Base-by-base conservation (phyloP, 352 stramenopile species). In the Globisporangium takayamanum region DNA sequence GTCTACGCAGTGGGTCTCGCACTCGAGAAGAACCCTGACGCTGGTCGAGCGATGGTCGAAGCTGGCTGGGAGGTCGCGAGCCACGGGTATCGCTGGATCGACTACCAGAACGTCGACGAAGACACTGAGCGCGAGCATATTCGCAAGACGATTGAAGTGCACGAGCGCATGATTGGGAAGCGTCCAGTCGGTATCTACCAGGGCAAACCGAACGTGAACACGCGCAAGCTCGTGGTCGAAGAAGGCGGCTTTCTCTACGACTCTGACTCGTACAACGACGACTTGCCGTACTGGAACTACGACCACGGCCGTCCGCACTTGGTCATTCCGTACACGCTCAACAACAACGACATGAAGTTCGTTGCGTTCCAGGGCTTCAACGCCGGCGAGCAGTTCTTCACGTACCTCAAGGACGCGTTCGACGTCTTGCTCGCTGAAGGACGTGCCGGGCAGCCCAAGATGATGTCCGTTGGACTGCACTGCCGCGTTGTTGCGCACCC, bases 291-390 rank as follows among this genome's bases (percentile, higher is more conserved):
- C 78, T 98, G 94, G 92, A 97, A 82, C 60, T 78, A 72, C 53
- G 84, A 95, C 45, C 92, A 92, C 64, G 86, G 83, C 7, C 74
- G 84, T 28, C 89, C 92, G 37, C 95, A 98, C 67, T 70, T 98
- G n/a, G 80, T 98, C 5, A 97, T 98, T 62, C 94, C 94, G 2
- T 98, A 98, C 76, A 98, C 93, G 44, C 71, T 98, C 33, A 94
- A 84, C 56, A 97, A 97, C 63, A 98, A 98, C 74, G 94, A 98
- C 69, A 98, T 98, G 94, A 87, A 95, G 69, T 98, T 98, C 69
- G 89, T 94, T 11, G 89, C 85, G 16, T 67, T 87, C 45, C 89
- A 95, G 67, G 92, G 94, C 57, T 98, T 97, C 73, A 96, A 94
- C 52, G 88, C 76, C 36, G 88, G 88, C 53, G 80, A 96, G 53